Evolutionary conservation across 257 asterid genomes (phyloP).

Genomic region (Euphrasia confusa): DNA sequence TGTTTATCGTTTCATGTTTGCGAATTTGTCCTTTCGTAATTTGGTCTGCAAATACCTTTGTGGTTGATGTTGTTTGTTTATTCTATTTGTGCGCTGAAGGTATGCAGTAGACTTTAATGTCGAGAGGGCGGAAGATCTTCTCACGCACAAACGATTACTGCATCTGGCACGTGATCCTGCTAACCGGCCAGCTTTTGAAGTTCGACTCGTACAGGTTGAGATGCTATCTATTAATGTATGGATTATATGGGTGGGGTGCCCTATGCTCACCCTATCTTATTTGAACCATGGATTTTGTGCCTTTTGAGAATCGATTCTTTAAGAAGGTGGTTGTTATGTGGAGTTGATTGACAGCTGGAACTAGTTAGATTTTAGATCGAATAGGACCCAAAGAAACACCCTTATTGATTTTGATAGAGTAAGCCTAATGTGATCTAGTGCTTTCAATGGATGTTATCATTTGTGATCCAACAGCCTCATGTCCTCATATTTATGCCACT

Average conservation of each 20-base stretch:
- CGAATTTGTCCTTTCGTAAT: neutral
- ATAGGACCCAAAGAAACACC: no score
- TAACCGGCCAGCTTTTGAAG: constrained; percentile 85
- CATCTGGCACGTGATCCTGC: constrained; percentile 83
- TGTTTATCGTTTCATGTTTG: constrained; percentile 12
- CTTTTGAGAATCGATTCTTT: neutral
- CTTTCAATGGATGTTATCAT: neutral
- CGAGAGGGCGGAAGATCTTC: constrained; percentile 94
- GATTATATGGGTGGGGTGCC: neutral
- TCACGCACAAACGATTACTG: constrained; percentile 75
- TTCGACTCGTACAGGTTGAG: constrained; percentile 81
- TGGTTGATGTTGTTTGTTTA: constrained; percentile 27
- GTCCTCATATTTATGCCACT: constrained; percentile 1
- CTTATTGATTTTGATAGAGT: no score
- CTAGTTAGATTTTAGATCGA: no score
- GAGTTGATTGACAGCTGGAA: no score
- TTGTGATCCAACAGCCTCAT: constrained; percentile 4
- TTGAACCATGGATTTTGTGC: neutral
- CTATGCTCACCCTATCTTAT: constrained; percentile 11
- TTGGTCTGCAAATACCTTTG: constrained; percentile 17
- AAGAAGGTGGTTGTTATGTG: no score
- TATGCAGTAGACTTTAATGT: constrained; percentile 93
- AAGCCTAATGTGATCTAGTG: neutral
- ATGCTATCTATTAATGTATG: constrained; percentile 1
- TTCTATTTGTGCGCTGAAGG: constrained; percentile 42